Base-by-base conservation (phyloP, 1,284 basidiomycete species). In the Rhodofomes roseus region DNA sequence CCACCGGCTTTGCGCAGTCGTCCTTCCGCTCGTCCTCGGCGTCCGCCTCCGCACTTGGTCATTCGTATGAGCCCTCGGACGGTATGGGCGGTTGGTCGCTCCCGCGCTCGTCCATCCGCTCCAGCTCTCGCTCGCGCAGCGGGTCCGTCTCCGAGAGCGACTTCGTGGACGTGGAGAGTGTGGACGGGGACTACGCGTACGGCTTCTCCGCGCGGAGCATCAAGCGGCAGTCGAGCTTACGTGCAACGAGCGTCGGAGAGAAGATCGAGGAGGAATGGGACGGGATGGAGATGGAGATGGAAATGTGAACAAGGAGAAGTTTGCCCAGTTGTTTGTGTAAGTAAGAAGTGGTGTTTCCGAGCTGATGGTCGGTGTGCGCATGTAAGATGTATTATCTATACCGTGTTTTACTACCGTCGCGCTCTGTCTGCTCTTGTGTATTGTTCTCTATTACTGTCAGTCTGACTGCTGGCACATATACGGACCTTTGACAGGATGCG, bases 21-120 rank as follows among this genome's bases (percentile, higher is more conserved):
- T 74, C 60, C 22, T 70, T 69, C 43, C 67, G 71, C 22, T 70
- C 70, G 48, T 65, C 69, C 5, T 60, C 56, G n/a, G 57, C 37
- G 44, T 63, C 64, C 16, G 61, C 53, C 31, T 69, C 69, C 12
- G 69, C 69, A 27, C 36, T 60, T 5, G 65, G 61, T 7, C 66
- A 68, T 40, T 75, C 73, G 29, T 70, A 51, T n/a, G 50, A 36
- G 27, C n/a, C 62, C 57, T 60, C 64, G 34, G 65, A 71, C 53
- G 68, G 67, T 23, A 69, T 71, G n/a, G 73, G 75, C 11, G 77
- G 76, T n/a, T 83, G 82, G 81, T 80, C 81, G 12, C 73, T 82
- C 44, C 79, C 82, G 5, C 76, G 76, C 44, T 84, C 83, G 23
- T 83, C 81, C 0, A 55, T 84, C 51, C 76, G 83, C 46, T 79